phyloP scores from a whole-genome alignment of 2,329 filamentous ascomycete genomes.

The Dichotomopilus funicola region DNA sequence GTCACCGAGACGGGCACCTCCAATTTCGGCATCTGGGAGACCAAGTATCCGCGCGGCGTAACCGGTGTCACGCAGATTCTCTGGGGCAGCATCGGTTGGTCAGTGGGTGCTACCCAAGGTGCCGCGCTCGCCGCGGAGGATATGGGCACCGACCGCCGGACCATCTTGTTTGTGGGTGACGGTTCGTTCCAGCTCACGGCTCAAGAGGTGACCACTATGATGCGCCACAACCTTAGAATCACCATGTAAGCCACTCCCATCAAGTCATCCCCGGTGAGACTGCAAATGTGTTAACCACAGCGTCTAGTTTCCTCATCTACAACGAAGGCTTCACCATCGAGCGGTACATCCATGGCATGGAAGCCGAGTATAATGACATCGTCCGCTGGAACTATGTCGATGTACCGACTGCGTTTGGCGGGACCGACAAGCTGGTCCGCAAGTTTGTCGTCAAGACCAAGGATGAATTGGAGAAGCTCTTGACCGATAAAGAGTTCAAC shows the following conservation, averaged over 20 bases:
- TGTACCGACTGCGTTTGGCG: constrained; percentile 62
- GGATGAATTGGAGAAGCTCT: constrained; percentile 58
- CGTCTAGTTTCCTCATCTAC: constrained; percentile 65
- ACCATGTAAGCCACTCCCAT: constrained; percentile 54
- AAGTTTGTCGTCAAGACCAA: constrained; percentile 65
- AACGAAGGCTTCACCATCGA: constrained; percentile 90
- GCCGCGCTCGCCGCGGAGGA: constrained; percentile 72
- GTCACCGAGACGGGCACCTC: constrained; percentile 84
- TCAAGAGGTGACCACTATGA: constrained; percentile 79
- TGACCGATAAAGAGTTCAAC: constrained; percentile 59
- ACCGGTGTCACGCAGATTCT: constrained; percentile 74
- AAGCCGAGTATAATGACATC: constrained; percentile 76
- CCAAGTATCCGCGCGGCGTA: constrained; percentile 70
- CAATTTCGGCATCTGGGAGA: constrained; percentile 85
- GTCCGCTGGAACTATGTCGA: constrained; percentile 66
- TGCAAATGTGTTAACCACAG: not conserved
- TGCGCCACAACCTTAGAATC: constrained; percentile 64
- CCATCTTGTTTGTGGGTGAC: constrained; percentile 83
- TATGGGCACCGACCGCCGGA: constrained; percentile 50
- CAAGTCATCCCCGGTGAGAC: not conserved
- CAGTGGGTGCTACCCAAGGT: constrained; percentile 51
- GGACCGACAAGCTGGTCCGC: constrained; percentile 45
- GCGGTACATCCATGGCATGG: constrained; percentile 77
- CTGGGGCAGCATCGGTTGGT: constrained; percentile 61
- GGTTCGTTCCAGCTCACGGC: constrained; percentile 79